These are phyloP conservation scores for Hericium alpestre DNA, from an alignment of 768 basidiomycete genomes.

Conservation along the genomic window DNA sequence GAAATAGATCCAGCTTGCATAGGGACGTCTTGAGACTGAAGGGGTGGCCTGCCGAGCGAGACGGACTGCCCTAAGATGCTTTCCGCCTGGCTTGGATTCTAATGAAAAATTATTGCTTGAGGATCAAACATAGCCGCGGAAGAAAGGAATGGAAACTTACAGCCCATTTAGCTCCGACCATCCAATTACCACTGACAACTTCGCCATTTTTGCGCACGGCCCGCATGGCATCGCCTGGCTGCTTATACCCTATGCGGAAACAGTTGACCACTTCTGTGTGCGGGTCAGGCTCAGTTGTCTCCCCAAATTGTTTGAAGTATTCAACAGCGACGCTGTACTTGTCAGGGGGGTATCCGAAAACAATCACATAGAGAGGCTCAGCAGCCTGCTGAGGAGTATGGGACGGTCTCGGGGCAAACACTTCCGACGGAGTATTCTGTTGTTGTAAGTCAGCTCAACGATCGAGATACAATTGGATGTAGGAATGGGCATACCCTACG, in stretches of 20 bases:
- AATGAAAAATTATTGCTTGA: background rate
- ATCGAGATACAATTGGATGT: background rate
- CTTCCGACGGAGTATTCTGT: conserved; percentile 31
- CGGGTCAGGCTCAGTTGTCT: conserved; percentile 56
- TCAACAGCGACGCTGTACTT: conserved; percentile 62
- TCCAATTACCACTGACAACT: conserved; percentile 60
- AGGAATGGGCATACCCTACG: conserved; percentile 27
- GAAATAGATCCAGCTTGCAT: conserved; percentile 8
- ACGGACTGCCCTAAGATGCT: conserved; percentile 32
- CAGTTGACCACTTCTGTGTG: conserved; percentile 67
- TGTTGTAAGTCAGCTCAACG: background rate
- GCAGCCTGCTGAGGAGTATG: conserved; percentile 15
- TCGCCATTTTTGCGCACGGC: conserved; percentile 81
- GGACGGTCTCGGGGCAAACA: conserved; percentile 21
- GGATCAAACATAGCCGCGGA: background rate
- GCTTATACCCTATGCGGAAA: conserved; percentile 67
- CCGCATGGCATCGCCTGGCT: conserved; percentile 63
- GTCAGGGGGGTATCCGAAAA: conserved; percentile 85
- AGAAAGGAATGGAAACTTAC: conserved; percentile 36
- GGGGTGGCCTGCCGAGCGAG: conserved; percentile 8
- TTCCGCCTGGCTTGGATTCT: conserved; percentile 59
- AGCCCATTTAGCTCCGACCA: conserved; percentile 83
- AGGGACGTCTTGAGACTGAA: conserved; percentile 12
- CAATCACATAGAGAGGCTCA: conserved; percentile 53
- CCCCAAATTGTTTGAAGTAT: conserved; percentile 67